A percentile compares a stretch with the other conserved stretches of the same genome.
Evolutionary conservation across 768 basidiomycete genomes (phyloP).

Genomic region (Phanerochaete carnosa): DNA sequence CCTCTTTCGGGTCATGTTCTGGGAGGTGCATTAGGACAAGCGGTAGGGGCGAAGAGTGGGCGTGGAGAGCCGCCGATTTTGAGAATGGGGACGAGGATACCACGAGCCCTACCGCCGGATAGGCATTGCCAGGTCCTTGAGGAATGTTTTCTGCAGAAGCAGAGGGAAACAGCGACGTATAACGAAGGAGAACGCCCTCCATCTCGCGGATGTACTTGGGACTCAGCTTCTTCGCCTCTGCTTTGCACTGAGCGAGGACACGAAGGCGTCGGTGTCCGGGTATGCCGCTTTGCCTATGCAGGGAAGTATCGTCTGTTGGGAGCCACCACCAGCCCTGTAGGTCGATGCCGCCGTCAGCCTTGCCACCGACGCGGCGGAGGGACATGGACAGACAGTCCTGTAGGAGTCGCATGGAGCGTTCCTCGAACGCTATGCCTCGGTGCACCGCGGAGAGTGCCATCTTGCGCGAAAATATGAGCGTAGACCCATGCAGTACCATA

Average conservation of each 20-base stretch:
- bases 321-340: conserved; percentile 94
- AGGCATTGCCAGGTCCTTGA: background rate
- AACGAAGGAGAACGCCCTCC: conserved; percentile 78
- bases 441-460: conserved; percentile 39
- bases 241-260: conserved; percentile 88
- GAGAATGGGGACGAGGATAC: conserved; percentile 84
- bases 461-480: background rate
- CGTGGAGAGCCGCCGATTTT: conserved; percentile 61
- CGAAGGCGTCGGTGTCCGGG: conserved; percentile 50
- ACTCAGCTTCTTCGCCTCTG: conserved; percentile 75
- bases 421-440: conserved; percentile 74
- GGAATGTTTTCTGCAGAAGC: background rate
- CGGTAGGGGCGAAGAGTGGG: conserved; percentile 72
- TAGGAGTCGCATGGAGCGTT: conserved; percentile 58
- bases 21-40: conserved; percentile 81
- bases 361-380: conserved; percentile 76
- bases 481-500: background rate
- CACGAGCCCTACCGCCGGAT: conserved; percentile 64
- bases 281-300: background rate
- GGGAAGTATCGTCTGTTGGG: conserved; percentile 32
- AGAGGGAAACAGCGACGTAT: conserved; percentile 17
- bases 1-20: conserved; percentile 19
- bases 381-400: conserved; percentile 74
- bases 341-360: conserved; percentile 87
- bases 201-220: conserved; percentile 84